Conservation (phyloP, 495 filamentous ascomycete genomes). For the Hypoxylon fragiforme region DNA sequence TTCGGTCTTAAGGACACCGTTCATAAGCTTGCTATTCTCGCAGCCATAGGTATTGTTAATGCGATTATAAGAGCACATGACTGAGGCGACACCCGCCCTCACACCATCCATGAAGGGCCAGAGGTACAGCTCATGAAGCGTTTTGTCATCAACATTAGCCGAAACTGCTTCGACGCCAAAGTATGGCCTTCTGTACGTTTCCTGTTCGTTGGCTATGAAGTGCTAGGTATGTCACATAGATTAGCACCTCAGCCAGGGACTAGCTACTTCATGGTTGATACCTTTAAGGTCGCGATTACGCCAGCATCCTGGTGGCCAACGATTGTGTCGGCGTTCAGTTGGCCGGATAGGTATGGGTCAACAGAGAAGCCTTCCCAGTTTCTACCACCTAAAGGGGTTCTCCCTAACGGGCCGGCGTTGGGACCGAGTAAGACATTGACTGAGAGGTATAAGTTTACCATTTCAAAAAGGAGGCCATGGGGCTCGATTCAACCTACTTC, state of each 20-base stretch:
- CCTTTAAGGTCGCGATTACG: conserved; percentile 59
- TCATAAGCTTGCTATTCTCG: conserved; percentile 63
- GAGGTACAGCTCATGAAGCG: conserved; percentile 71
- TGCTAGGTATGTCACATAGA: conserved; percentile 44
- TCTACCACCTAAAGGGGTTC: conserved; percentile 53
- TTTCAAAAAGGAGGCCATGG: neutral
- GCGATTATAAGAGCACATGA: conserved; percentile 74
- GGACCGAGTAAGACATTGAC: conserved; percentile 74
- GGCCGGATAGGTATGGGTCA: conserved; percentile 55
- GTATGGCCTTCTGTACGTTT: conserved; percentile 59
- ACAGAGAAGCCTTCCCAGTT: conserved; percentile 61
- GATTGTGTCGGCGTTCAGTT: conserved; percentile 49
- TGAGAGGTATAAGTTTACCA: conserved; percentile 54
- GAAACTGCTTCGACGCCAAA: conserved; percentile 55
- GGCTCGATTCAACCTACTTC: conserved; percentile 34
- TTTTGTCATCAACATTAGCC: conserved; percentile 66
- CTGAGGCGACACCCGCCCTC: conserved; percentile 58
- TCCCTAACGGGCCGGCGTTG: conserved; percentile 60
- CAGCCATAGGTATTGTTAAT: conserved; percentile 69
- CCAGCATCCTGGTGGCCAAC: conserved; percentile 55
- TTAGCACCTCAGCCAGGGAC: neutral
- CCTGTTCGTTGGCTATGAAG: conserved; percentile 69
- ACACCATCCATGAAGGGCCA: conserved; percentile 72
- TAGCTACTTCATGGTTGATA: conserved; percentile 17
- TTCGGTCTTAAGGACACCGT: conserved; percentile 65